Base-by-base conservation (phyloP, 768 basidiomycete species). In the Pisolithus orientalis region DNA sequence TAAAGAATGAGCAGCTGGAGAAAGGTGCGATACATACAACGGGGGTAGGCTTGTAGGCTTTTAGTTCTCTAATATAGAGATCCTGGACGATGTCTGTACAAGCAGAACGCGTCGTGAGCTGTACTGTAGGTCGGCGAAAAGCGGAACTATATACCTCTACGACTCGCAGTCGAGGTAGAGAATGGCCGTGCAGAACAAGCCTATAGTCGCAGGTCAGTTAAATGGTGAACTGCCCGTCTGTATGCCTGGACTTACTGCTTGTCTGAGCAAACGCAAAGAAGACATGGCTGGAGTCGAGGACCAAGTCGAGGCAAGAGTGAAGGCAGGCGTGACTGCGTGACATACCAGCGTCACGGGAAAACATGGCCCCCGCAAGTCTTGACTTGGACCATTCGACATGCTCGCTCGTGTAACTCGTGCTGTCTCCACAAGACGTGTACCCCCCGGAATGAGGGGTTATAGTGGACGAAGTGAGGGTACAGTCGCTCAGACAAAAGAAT, bases 11-110 rank as follows among this genome's bases (percentile, higher is more conserved):
- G 3, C 24, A 47, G n/a, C 6, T 6, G 11, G 27, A 32, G 10
- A 13, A 34, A 5, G 2, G 1, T 8, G 2, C 4, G 25, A 42
- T n/a, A 78, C 90, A 68, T 62, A 94, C 93, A 44, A 66, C 69
- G 5, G 82, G 73, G 34, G 83, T 73, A 39, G 90, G 78, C 76
- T 91, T 95, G 82, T 94, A 98, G 5, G 80, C 69, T 72, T 89
- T 94, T 62, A 98, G 78, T 75, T 95, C 88, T 64, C 79, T 84
- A 60, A 98, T 61, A 73, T 97, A 98, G 51, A 96, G 68, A 57
- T 96, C 93, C 80, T 94, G 90, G 49, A 97, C 78, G 65, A 94
- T 76, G 76, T 96, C 94, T 96, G 66, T 17, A 17, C 32, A 29
- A 46, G 27, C 44, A 52, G 11, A 56, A 51, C 42, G 39, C 10